These are phyloP conservation scores for Puccinia horiana DNA, from an alignment of 1,284 basidiomycete species.

Conservation along the genomic window DNA sequence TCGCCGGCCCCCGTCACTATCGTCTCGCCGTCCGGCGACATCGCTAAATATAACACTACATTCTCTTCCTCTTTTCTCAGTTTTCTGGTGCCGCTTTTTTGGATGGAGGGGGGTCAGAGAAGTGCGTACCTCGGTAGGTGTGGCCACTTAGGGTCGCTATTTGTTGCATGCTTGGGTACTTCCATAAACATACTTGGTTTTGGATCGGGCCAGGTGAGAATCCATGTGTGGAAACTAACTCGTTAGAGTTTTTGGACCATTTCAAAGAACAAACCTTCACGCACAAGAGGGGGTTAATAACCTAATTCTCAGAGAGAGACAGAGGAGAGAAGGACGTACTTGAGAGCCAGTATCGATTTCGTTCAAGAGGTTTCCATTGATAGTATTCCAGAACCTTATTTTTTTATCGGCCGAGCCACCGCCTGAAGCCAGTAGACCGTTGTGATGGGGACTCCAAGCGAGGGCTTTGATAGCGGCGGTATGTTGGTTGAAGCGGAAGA, in stretches of 20 bases:
- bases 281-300: slow-evolving; percentile 49
- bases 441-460: slow-evolving; percentile 94
- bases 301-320: not conserved
- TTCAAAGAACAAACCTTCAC: slow-evolving; percentile 83
- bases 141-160: slow-evolving; percentile 93
- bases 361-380: slow-evolving; percentile 67
- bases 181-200: slow-evolving; percentile 98
- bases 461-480: slow-evolving; percentile 96
- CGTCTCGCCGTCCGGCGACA: slow-evolving; percentile 94
- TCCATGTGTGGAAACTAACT: slow-evolving; percentile 95
- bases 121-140: slow-evolving; percentile 75
- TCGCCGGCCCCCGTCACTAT: slow-evolving; percentile 98
- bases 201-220: slow-evolving; percentile 90
- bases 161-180: slow-evolving; percentile 87
- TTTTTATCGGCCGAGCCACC: slow-evolving; percentile 93
- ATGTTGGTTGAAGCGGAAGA: slow-evolving; percentile 94
- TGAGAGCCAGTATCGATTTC: slow-evolving; percentile 90
- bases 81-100: too few relatives aligned
- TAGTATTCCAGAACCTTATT: slow-evolving; percentile 95
- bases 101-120: too few relatives aligned
- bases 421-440: slow-evolving; percentile 89
- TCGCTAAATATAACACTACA: slow-evolving; percentile 61
- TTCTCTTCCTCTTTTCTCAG: too few relatives aligned
- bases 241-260: slow-evolving; percentile 90
- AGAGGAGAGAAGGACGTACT: slow-evolving; percentile 51